Conservation (phyloP, 345 rosid genomes). For the Rhodamnia rubescens region DNA sequence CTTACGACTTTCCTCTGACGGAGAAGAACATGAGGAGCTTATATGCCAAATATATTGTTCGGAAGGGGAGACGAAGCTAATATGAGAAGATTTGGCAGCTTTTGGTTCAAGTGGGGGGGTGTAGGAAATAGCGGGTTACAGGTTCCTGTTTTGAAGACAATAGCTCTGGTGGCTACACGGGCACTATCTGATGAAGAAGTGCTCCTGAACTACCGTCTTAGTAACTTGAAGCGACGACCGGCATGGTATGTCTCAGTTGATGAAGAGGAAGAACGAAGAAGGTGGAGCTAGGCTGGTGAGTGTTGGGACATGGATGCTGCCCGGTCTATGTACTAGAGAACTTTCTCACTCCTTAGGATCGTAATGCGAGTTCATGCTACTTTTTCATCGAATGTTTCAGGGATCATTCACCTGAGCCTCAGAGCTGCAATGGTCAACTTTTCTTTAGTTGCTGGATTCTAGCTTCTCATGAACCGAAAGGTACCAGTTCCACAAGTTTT, state of each 20-base stretch:
- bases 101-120: constrained; percentile 48
- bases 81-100: constrained; percentile 58
- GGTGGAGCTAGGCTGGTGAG: constrained; percentile 34
- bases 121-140: constrained; percentile 7
- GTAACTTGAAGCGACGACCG: constrained; percentile 49
- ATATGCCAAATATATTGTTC: constrained; percentile 57
- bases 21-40: constrained; percentile 55
- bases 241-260: constrained; percentile 68
- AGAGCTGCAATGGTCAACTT: not conserved
- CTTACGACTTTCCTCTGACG: constrained; percentile 68
- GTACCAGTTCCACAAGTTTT: not conserved
- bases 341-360: not conserved
- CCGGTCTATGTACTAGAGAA: not conserved
- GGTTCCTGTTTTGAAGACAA: constrained; percentile 39
- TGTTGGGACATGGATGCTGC: not conserved
- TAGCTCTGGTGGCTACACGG: constrained; percentile 76
- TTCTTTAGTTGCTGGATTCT: not conserved
- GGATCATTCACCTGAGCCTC: not conserved
- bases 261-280: constrained; percentile 71
- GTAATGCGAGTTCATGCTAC: not conserved
- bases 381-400: not conserved
- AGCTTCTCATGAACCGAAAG: not conserved
- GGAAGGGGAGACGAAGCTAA: constrained; percentile 43
- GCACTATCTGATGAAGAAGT: constrained; percentile 62
- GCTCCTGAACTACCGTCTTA: constrained; percentile 63